phyloP scores from a whole-genome alignment of 176 grass and related monocot genomes.

The Zizania latifolia region DNA sequence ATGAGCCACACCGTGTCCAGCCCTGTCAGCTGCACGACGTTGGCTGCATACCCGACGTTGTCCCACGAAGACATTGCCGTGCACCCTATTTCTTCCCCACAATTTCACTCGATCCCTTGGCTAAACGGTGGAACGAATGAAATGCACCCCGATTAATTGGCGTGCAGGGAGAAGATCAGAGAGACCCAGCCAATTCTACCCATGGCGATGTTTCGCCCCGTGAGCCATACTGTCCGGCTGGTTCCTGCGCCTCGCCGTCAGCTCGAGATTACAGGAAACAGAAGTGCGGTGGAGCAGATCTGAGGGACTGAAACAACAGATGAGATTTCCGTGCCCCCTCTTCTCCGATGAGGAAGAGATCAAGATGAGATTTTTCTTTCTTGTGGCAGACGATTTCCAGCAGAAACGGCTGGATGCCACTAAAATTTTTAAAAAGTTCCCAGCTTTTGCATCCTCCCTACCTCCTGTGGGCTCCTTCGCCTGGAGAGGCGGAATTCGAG shows the following conservation, averaged over 20 bases:
- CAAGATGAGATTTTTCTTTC: background rate
- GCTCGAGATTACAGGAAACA: background rate
- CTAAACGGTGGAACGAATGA: background rate
- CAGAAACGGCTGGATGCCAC: background rate
- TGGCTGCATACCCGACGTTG: constrained; percentile 45
- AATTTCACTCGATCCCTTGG: background rate
- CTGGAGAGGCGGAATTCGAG: background rate
- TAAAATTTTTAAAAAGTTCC: background rate
- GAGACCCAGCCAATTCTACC: background rate
- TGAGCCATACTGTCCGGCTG: background rate
- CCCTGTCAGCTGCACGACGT: constrained; percentile 66
- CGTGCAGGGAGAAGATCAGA: background rate
- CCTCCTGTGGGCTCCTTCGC: background rate
- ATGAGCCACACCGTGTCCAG: constrained; percentile 69
- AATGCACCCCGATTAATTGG: background rate
- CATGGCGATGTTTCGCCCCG: background rate
- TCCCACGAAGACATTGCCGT: constrained; percentile 53
- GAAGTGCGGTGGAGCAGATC: constrained; percentile 18
- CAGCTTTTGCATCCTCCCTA: background rate
- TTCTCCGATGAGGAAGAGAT: background rate
- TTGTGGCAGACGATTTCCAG: background rate
- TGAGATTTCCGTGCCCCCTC: background rate
- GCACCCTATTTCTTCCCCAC: background rate
- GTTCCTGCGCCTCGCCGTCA: background rate
- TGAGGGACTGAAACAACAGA: constrained; percentile 1